Percentiles rank a stretch among this genome's conserved stretches.
Conservation (phyloP, 148 eudicot genomes). For the Camellia sinensis region DNA sequence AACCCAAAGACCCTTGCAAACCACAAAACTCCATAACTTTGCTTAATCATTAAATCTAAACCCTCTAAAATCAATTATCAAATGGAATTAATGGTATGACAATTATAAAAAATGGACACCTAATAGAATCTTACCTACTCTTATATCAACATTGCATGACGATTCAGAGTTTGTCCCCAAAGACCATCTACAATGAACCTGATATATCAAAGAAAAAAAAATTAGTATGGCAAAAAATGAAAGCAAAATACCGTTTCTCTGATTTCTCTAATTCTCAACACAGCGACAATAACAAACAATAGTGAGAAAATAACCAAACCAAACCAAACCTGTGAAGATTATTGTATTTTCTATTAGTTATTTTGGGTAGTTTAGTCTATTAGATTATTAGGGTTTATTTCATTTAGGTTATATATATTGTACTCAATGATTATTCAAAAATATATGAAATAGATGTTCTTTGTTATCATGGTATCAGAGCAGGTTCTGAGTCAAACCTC, state of each 20-base stretch:
- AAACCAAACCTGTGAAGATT: too few species aligned
- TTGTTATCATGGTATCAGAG: too few species aligned
- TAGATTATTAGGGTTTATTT: too few species aligned
- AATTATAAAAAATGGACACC: not conserved
- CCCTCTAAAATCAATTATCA: not conserved
- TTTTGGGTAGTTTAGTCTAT: too few species aligned
- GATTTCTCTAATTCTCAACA: not conserved
- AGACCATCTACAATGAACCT: constrained; percentile 78
- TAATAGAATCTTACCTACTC: constrained; percentile 52
- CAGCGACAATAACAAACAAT: not conserved
- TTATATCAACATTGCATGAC: constrained; percentile 51
- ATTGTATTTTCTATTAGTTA: too few species aligned
- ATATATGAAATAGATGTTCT: too few species aligned
- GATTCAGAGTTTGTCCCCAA: constrained; percentile 53
- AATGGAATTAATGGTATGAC: not conserved
- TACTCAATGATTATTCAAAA: too few species aligned
- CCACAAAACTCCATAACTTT: too few species aligned
- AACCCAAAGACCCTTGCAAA: too few species aligned
- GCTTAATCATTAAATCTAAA: too few species aligned
- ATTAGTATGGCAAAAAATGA: not conserved
- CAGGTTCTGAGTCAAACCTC: too few species aligned
- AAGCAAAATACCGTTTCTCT: not conserved
- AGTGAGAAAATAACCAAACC: not conserved
- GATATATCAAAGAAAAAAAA: constrained; percentile 16
- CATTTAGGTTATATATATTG: too few species aligned